These are phyloP conservation scores for Parathielavia appendiculata DNA, from an alignment of 495 filamentous ascomycete species.

Conservation along the genomic window DNA sequence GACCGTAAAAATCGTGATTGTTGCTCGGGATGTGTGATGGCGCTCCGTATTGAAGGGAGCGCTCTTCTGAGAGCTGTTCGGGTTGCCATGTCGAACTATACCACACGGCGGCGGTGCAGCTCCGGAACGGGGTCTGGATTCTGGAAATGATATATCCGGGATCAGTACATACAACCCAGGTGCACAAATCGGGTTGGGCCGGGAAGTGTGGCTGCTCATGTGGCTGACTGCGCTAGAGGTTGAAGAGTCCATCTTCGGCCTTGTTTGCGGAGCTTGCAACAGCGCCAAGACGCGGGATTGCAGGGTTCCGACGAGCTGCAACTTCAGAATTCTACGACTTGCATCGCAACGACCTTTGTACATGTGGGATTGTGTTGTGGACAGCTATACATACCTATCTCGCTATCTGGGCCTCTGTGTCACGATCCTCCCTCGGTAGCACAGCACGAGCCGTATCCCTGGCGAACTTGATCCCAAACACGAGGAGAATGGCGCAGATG, in stretches of 20 bases:
- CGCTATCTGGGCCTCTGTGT: neutral
- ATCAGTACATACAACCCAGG: conserved; percentile 7
- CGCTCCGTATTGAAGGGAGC: conserved; percentile 17
- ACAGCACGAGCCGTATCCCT: neutral
- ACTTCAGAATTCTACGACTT: neutral
- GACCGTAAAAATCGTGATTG: conserved; percentile 15
- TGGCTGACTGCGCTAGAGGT: neutral
- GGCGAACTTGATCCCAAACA: conserved; percentile 15
- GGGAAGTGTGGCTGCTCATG: conserved; percentile 9
- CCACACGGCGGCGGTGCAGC: conserved; percentile 3
- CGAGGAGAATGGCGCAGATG: conserved; percentile 6
- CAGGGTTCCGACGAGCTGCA: neutral
- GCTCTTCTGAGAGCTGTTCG: conserved; percentile 28
- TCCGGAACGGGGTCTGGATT: conserved; percentile 9
- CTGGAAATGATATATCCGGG: neutral
- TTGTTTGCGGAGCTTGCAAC: conserved; percentile 10
- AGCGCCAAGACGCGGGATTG: neutral
- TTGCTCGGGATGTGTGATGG: conserved; percentile 5
- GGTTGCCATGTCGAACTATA: conserved; percentile 22
- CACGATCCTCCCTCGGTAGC: neutral
- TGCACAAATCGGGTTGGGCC: conserved; percentile 17
- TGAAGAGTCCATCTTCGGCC: conserved; percentile 17
- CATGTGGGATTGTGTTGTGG: neutral
- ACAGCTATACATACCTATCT: neutral
- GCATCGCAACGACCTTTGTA: neutral